Evolutionary conservation across 306 rosid genomes (phyloP).

Genomic region (Myrica gale): DNA sequence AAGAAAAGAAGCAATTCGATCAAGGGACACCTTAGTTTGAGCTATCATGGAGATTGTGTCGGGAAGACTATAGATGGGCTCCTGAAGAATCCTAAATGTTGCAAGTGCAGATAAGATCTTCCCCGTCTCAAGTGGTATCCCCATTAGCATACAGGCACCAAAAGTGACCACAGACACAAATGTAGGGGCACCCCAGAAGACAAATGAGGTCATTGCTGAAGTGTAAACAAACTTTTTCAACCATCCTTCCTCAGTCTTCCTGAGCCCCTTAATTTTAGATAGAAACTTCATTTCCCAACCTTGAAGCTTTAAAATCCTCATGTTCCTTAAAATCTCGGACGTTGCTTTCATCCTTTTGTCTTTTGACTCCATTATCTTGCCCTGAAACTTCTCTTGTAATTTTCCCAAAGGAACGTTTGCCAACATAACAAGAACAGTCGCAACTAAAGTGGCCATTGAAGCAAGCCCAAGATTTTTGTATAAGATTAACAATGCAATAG

Average conservation of each 20-base stretch:
- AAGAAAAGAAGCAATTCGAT: too few relatives aligned
- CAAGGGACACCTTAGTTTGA: too few relatives aligned
- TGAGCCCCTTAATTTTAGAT: constrained; percentile 36
- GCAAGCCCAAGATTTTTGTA: constrained; percentile 53
- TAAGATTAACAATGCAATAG: constrained; percentile 41
- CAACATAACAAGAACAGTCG: constrained; percentile 46
- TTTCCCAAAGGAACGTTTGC: constrained; percentile 50
- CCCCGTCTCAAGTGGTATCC: constrained; percentile 56
- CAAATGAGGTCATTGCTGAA: constrained; percentile 33
- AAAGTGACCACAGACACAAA: constrained; percentile 51
- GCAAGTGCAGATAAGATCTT: too few relatives aligned
- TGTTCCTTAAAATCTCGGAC: constrained; percentile 56
- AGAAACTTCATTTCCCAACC: constrained; percentile 70
- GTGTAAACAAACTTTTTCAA: constrained; percentile 41
- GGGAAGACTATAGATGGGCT: too few relatives aligned
- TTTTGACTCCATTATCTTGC: constrained; percentile 54
- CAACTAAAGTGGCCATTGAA: constrained; percentile 39
- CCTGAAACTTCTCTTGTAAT: constrained; percentile 44
- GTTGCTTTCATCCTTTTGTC: constrained; percentile 55
- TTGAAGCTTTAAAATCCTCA: constrained; percentile 63
- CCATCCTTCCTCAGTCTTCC: constrained; percentile 46
- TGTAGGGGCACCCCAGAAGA: constrained; percentile 52
- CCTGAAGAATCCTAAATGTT: too few relatives aligned
- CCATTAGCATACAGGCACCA: constrained; percentile 43
- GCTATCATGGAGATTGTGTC: too few relatives aligned